Evolutionary conservation across 1,284 basidiomycete species (phyloP), one percentile per base, ranked within the genome.

Genomic region (Grifola frondosa): DNA sequence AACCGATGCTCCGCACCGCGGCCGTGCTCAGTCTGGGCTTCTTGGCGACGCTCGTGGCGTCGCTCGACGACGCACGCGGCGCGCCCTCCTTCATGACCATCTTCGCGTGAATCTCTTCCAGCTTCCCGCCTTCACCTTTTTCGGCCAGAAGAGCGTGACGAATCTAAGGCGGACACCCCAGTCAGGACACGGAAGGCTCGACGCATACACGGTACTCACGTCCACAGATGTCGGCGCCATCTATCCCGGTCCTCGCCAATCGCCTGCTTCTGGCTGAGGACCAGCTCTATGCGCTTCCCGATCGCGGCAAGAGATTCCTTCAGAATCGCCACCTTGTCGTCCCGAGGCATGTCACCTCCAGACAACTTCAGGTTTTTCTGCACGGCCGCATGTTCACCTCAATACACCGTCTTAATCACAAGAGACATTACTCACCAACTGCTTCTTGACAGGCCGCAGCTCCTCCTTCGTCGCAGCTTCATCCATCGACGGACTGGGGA

Each of bases 241-340:
- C 88, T 78, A 58, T 88, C 84, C 23, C 79, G 75, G 56, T 93
- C 87, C 64, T 88, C 84, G 10, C 89, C 88, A 30, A 81, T 77
- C 10, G 81, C 75, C 49, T 81, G 75, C 67, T 96, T 95, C 44
- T 78, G 69, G 39, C 79, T 78, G 17, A 97, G 78, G 5, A 97
- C 86, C 36, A 73, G 67, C 57, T 97, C 93, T 59, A 99, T 99
- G 40, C 92, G 87, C 42, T 85, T 81, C 26, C 97, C 97, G 53
- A 99, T 97, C 9, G 90, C 89, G 44, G 91, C 88, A 22, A 99
- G 77, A 30, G 95, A 97, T 59, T 98, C 93, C 64, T 98, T 99
- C 55, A 99, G 75, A 30, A 95, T 92, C 1, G 88, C 84, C 50
- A 99, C 91, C 69, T 98, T 99, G 66, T 97, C 89, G 56, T 97